Evolutionary conservation across 768 basidiomycete genomes (phyloP).

Genomic region (Myochromella boudieri): DNA sequence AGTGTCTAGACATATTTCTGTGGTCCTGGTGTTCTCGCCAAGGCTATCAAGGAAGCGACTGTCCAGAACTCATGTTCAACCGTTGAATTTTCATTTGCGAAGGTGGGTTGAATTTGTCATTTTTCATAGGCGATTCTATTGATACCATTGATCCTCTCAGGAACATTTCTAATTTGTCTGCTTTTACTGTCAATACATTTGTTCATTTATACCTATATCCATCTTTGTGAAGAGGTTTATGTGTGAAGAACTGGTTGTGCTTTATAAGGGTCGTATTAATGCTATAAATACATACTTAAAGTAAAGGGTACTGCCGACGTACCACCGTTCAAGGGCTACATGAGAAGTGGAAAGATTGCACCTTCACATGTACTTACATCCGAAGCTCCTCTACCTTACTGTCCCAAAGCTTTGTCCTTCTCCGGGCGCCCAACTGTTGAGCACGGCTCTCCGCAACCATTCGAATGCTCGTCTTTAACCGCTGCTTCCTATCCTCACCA

Average conservation of each 20-base stretch:
- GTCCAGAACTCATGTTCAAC: slow-evolving; percentile 49
- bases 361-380: slow-evolving; percentile 13
- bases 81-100: slow-evolving; percentile 80
- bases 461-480: slow-evolving; percentile 67
- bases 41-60: slow-evolving; percentile 73
- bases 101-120: slow-evolving; percentile 38
- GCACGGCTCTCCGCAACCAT: slow-evolving; percentile 67
- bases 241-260: neutral
- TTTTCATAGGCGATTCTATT: neutral
- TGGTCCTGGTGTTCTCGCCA: slow-evolving; percentile 75
- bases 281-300: neutral
- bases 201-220: slow-evolving; percentile 1
- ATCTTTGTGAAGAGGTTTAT: neutral
- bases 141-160: slow-evolving; percentile 9
- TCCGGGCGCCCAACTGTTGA: slow-evolving; percentile 36
- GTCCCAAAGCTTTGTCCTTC: slow-evolving; percentile 43
- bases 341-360: slow-evolving; percentile 2
- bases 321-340: neutral
- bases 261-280: neutral
- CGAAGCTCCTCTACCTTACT: slow-evolving; percentile 41
- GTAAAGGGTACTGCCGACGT: neutral
- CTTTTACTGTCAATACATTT: neutral
- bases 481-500: slow-evolving; percentile 8
- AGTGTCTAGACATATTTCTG: slow-evolving; percentile 79
- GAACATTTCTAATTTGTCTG: slow-evolving; percentile 25